phyloP scores from a whole-genome alignment of 768 basidiomycete genomes.

The Solioccasus polychromus region DNA sequence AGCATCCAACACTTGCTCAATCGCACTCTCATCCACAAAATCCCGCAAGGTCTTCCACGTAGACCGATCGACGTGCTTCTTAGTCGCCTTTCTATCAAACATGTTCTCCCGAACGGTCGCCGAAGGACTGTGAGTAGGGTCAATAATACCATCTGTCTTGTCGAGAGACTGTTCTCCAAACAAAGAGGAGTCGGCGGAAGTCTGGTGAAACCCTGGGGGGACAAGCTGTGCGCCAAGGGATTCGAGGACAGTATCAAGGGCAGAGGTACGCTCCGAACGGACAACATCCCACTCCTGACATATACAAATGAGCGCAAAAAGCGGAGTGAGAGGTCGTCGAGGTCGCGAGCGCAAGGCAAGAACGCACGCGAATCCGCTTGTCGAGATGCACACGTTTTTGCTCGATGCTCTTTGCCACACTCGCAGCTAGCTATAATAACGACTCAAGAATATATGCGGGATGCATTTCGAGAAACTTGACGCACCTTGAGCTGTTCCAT shows the following conservation, averaged over 20 bases:
- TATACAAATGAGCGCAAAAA: neutral
- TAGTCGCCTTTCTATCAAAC: slow-evolving; percentile 17
- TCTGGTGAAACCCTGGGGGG: slow-evolving; percentile 74
- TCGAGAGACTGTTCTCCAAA: slow-evolving; percentile 69
- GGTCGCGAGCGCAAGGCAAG: neutral
- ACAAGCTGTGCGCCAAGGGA: slow-evolving; percentile 69
- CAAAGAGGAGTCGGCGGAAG: slow-evolving; percentile 64
- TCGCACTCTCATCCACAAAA: slow-evolving; percentile 80
- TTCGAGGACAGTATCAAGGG: slow-evolving; percentile 70
- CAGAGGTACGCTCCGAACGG: slow-evolving; percentile 56
- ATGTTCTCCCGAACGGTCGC: slow-evolving; percentile 29
- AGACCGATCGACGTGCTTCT: slow-evolving; percentile 41
- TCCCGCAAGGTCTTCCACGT: slow-evolving; percentile 82
- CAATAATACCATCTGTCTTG: slow-evolving; percentile 35
- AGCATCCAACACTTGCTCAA: slow-evolving; percentile 71
- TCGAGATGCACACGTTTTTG: slow-evolving; percentile 61
- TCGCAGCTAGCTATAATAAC: slow-evolving; percentile 56
- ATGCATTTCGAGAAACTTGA: neutral
- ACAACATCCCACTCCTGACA: slow-evolving; percentile 68
- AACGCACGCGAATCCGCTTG: slow-evolving; percentile 58
- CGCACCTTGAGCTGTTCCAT: slow-evolving; percentile 73
- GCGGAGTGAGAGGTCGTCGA: neutral
- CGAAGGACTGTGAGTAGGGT: slow-evolving; percentile 32
- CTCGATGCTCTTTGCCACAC: slow-evolving; percentile 72
- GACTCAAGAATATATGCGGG: neutral